phyloP scores from a whole-genome alignment of 371 early-diverging fungal species.

The Lichtheimia corymbifera region DNA sequence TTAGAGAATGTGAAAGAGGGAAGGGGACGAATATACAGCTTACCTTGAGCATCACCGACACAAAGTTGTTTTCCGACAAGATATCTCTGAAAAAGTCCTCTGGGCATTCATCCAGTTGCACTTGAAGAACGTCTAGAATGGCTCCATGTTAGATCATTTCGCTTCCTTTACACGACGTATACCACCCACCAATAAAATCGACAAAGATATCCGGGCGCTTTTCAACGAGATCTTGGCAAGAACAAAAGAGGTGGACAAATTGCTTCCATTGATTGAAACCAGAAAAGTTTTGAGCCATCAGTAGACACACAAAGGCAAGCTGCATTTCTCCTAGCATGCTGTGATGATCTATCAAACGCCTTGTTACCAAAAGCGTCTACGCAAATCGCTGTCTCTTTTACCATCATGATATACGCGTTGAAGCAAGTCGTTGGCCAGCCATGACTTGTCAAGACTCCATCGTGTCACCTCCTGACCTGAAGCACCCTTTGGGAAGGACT shows the following conservation, averaged over 20 bases:
- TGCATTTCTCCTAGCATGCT: slow-evolving; percentile 80
- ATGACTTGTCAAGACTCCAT: slow-evolving; percentile 91
- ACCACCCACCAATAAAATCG: slow-evolving; percentile 60
- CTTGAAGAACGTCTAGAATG: slow-evolving; percentile 47
- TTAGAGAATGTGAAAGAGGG: not conserved
- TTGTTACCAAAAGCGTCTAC: not conserved
- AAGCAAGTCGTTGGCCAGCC: slow-evolving; percentile 66
- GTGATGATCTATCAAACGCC: slow-evolving; percentile 27
- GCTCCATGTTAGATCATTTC: not conserved
- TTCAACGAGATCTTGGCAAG: slow-evolving; percentile 60
- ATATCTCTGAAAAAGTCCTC: slow-evolving; percentile 79
- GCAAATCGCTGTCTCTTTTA: slow-evolving; percentile 19
- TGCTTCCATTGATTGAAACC: slow-evolving; percentile 91
- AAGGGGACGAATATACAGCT: not conserved
- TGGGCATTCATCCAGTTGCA: slow-evolving; percentile 80
- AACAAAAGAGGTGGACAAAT: slow-evolving; percentile 71
- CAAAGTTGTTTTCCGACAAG: slow-evolving; percentile 72
- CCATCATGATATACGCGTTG: slow-evolving; percentile 44
- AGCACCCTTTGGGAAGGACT: slow-evolving; percentile 80
- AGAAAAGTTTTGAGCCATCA: slow-evolving; percentile 83
- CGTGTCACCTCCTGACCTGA: slow-evolving; percentile 71
- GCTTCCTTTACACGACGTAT: not conserved
- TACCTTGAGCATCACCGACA: slow-evolving; percentile 57
- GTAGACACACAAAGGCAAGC: slow-evolving; percentile 76
- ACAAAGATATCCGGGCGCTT: slow-evolving; percentile 45